phyloP scores from a whole-genome alignment of 352 stramenopile species.

The Phytophthora pini region DNA sequence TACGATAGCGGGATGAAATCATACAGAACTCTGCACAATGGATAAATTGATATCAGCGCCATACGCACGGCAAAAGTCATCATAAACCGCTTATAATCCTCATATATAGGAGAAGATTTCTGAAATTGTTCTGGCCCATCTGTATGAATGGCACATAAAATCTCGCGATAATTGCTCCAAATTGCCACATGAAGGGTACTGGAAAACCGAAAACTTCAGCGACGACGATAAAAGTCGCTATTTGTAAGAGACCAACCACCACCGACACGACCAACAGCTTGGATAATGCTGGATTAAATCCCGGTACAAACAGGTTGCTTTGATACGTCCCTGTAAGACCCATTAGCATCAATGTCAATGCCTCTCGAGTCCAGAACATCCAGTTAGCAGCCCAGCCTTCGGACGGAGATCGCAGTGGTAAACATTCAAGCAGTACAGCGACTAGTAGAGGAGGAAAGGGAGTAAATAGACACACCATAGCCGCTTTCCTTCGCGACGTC shows the following conservation, averaged over 20 bases:
- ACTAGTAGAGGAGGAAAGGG: constrained; percentile 1
- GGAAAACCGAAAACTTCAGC: background rate
- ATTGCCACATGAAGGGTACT: background rate
- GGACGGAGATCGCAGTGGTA: background rate
- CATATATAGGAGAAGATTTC: background rate
- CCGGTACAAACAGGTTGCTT: background rate
- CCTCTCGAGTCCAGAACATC: constrained; percentile 1
- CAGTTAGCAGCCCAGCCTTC: constrained; percentile 2
- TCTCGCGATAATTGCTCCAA: background rate
- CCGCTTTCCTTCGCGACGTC: background rate
- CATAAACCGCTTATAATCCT: background rate
- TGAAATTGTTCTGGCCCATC: background rate
- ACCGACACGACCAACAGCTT: background rate
- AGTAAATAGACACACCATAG: constrained; percentile 6
- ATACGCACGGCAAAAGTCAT: constrained; percentile 1
- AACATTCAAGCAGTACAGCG: constrained; percentile 2
- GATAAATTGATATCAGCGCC: constrained; percentile 4
- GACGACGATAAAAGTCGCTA: background rate
- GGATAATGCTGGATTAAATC: background rate
- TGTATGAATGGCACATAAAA: constrained; percentile 1
- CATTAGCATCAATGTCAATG: background rate
- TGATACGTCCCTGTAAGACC: background rate
- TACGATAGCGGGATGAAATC: background rate
- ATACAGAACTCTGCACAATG: constrained; percentile 6
- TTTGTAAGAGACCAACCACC: background rate